Base-by-base conservation (phyloP, 306 rosid species). In the Pterocarpus santalinus region DNA sequence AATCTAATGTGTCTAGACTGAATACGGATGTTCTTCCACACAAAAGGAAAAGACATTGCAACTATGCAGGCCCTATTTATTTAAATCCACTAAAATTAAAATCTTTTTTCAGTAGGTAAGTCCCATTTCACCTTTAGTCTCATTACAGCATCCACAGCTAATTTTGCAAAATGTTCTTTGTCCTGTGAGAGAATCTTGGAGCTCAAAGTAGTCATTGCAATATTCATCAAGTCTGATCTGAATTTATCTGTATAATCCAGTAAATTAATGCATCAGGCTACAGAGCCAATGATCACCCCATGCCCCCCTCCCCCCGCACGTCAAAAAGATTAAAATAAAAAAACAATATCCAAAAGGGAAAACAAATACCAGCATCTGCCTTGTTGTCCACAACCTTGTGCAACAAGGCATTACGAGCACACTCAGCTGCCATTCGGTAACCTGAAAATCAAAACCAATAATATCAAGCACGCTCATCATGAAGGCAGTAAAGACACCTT, bases 121-220 rank as follows among this genome's bases (percentile, higher is more conserved):
- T 63, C 68, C 16, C 56, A 32, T 57, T 66, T 86, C 73, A 95
- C 99, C 98, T 95, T 93, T 64, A 95, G 86, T 80, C 98, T 90
- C 97, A 91, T 83, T 56, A 95, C 99, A 62, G 99, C 99, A 82
- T 96, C 98, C 72, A 96, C 99, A 10, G 98, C 94, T 63, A 96
- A 89, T 75, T 87, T 88, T 38, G 92, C 98, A 85, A 96, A 96
- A 79, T 96, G 98, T 22, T 92, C 99, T 81, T 96, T 96, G 72
- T 96, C 98, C 78, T 90, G 98, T 7, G 97, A 96, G 56, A 96
- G 97, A 87, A 96, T 96, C 89, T 96, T 96, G 64, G 99, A 96
- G 82, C 99, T 90, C 91, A 96, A 78, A 73, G 99, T 96, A 78
- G 98, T 96, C 98, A 73, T 96, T 33, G 98, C 99, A 76, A 96